Base-by-base conservation (phyloP, 495 filamentous ascomycete genomes). In the Friedmanniomyces simplex region DNA sequence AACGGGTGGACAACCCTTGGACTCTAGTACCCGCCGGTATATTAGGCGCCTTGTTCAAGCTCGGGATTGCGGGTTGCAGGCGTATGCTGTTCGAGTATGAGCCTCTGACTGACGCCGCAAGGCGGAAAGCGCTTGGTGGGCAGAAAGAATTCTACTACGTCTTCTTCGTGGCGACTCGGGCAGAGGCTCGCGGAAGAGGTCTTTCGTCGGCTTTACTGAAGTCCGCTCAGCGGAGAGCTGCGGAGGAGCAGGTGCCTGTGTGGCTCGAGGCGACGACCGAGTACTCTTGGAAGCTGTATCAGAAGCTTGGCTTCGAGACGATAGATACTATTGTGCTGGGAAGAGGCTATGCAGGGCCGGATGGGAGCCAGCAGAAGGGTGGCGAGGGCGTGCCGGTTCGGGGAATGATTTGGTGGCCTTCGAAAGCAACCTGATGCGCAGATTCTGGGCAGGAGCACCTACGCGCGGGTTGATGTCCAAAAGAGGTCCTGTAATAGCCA, bases 181-280 rank as follows among this genome's bases (percentile, higher is more conserved):
- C 26, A 13, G 21, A 43, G 7, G n/a, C 21, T 41, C 63, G 63
- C 13, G 59, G 59, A 5, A 46, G 57, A 26, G 59, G 59, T 11
- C 55, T 65, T 2, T 45, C 48, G 7, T 32, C 53, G 14, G 43
- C n/a, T 3, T 14, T 64, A 1, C 50, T 64, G 14, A 22, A 21
- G 16, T 14, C 52, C 3, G 21, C 52, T 11, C 50, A 62, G 52
- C n/a, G 42, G 45, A n/a, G 41, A 18, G 54, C 51, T 1, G 28
- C 32, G 24, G 30, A 39, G 14, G 58, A 43, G 4, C 50, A 54
- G 21, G 16, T 47, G 45, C 59, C 55, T 21, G 41, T 65, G 39
- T 65, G 59, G 59, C n/a, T 65, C 1, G 63, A 65, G 51, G 63
- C 63, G 1, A 65, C 57, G 12, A 60, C 57, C 1, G 11, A 24